phyloP scores from a whole-genome alignment of 805 yeast species.

The Hanseniaspora lachancei region DNA sequence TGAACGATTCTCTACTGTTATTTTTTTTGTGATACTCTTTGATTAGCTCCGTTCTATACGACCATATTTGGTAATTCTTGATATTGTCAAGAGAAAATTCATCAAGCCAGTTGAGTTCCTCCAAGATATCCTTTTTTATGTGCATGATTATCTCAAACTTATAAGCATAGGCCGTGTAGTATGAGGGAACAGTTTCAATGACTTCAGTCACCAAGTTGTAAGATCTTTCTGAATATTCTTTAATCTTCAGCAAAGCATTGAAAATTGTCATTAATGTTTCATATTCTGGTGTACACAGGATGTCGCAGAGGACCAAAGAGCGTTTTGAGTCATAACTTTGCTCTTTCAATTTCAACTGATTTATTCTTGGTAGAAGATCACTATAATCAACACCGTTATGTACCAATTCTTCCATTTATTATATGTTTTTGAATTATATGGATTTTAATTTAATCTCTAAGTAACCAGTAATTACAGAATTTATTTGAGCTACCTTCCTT shows the following conservation, averaged over 20 bases:
- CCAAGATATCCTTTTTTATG: constrained; percentile 28
- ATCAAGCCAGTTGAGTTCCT: constrained; percentile 72
- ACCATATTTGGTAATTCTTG: constrained; percentile 96
- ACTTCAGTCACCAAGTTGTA: constrained; percentile 50
- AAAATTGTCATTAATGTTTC: neutral
- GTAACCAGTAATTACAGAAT: neutral
- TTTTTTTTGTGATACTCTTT: constrained; percentile 18
- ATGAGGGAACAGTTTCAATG: constrained; percentile 66
- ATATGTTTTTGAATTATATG: neutral
- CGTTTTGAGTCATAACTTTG: neutral
- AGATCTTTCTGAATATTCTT: constrained; percentile 63
- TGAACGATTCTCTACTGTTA: constrained; percentile 13
- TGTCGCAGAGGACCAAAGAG: constrained; percentile 5
- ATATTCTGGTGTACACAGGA: constrained; percentile 6
- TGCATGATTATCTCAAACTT: constrained; percentile 39
- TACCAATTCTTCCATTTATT: neutral
- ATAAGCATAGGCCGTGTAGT: constrained; percentile 81
- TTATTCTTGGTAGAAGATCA: neutral
- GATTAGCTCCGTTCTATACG: constrained; percentile 64
- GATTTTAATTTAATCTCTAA: neutral
- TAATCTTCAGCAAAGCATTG: constrained; percentile 37
- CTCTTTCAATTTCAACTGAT: neutral
- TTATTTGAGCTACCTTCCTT: too few relatives aligned
- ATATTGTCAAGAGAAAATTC: constrained; percentile 59
- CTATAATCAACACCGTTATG: neutral